phyloP scores from a whole-genome alignment of 805 yeast species.

The Hermanozyma aechmeae region DNA sequence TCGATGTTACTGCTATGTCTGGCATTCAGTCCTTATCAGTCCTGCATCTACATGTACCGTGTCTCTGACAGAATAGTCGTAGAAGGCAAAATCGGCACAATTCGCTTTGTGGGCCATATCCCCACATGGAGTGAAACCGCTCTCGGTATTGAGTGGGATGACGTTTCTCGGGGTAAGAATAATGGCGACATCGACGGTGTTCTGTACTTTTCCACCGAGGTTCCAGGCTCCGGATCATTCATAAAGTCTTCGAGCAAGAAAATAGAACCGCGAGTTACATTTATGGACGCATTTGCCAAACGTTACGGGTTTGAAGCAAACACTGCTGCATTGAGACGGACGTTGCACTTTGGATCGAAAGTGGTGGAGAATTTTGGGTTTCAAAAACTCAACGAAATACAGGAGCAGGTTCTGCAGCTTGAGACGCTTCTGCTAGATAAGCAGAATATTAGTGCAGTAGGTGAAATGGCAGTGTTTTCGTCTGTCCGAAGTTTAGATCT shows the following conservation, averaged over 20 bases:
- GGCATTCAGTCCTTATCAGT: no score
- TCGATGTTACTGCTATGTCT: no score
- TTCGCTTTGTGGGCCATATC: conserved; percentile 51
- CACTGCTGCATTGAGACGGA: conserved; percentile 10
- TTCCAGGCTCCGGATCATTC: conserved; percentile 52
- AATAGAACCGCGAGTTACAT: conserved; percentile 18
- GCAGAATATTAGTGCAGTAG: conserved; percentile 18
- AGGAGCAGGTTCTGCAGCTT: conserved; percentile 37
- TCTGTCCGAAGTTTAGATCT: conserved; percentile 8
- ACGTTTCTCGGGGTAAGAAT: conserved; percentile 58
- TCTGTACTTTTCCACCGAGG: conserved; percentile 40
- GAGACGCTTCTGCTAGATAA: conserved; percentile 42
- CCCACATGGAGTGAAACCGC: conserved; percentile 57
- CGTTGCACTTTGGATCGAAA: conserved; percentile 46
- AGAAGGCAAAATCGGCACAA: conserved; percentile 49
- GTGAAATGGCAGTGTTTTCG: conserved; percentile 1
- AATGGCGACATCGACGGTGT: conserved; percentile 49
- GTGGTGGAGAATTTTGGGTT: conserved; percentile 57
- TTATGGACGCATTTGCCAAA: conserved; percentile 40
- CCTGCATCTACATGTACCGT: background rate
- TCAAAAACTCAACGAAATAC: conserved; percentile 41
- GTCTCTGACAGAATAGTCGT: conserved; percentile 12
- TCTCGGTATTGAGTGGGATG: conserved; percentile 85
- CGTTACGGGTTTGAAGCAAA: conserved; percentile 34
- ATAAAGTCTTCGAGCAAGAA: conserved; percentile 35